Base-by-base conservation (phyloP, 163 green algal species). In the Scenedesmus sp. region DNA sequence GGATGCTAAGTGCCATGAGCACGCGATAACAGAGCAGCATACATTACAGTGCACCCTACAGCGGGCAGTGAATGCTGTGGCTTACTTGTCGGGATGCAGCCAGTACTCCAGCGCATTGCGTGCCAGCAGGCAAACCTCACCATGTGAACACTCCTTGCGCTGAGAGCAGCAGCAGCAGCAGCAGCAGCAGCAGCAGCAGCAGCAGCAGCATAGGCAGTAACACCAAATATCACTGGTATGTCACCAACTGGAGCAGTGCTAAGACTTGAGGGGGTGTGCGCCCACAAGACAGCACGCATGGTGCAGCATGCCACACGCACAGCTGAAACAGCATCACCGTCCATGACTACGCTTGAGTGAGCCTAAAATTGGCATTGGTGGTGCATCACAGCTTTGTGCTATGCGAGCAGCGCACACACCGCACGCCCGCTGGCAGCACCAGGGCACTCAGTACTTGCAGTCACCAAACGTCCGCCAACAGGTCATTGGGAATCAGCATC, bases 21-120 rank as follows among this genome's bases (percentile, higher is more conserved):
- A 10, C 9, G 51, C 9, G 4, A 24, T 16, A 20, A 76, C 30
- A 40, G 16, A 40, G 65, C 30, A n/a, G 30, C 65, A 18, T 2
- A 18, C 65, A 35, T 16, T 7, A 51, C 18, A 46, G 20, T 6
- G 73, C 37, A 49, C 68, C 42, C 26, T 42, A 79, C 13, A 79
- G 56, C 56, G 43, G 24, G n/a, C 10, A 10, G 10, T 18, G 46
- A 10, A 10, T 70, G 65, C 30, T 3, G 30, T 1, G 40, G 35
- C 85, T 82, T n/a, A 89, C 85, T 90, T 90, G 72, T 90, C 85
- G 7, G 85, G 85, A 37, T 90, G 85, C 68, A 90, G 68, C 85
- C 85, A 90, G 35, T 84, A 90, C 72, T 90, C 85, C 44, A 90
- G 35, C 0, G 85, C 85, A 51, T 90, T 90, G 26, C 72, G 44